Percentiles rank a stretch among this genome's conserved stretches.
Evolutionary conservation across 371 early-diverging fungal species (phyloP).

Genomic region (Batkoa obscura): DNA sequence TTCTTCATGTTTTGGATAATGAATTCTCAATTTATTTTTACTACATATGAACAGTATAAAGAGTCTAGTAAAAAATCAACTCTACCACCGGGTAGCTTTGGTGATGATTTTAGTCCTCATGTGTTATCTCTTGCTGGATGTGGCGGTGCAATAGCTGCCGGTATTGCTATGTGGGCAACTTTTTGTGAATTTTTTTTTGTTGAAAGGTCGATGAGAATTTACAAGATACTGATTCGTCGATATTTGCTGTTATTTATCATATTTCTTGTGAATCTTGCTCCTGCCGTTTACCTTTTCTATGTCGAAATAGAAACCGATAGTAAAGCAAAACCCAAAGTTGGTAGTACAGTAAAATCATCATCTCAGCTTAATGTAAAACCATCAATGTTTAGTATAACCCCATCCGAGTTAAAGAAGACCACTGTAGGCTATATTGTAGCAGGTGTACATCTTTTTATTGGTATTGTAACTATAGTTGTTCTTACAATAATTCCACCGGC

Average conservation of each 20-base stretch:
- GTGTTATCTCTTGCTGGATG: neutral
- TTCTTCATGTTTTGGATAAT: constrained; percentile 68
- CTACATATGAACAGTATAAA: constrained; percentile 15
- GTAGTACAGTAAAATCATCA: neutral
- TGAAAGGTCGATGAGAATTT: constrained; percentile 33
- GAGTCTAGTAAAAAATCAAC: constrained; percentile 20
- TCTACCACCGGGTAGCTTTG: constrained; percentile 18
- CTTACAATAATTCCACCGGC: constrained; percentile 49
- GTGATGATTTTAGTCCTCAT: constrained; percentile 40
- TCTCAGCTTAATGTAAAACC: neutral
- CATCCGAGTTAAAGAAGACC: neutral
- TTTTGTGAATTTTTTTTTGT: constrained; percentile 50
- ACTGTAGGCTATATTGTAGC: constrained; percentile 31
- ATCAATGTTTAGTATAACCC: neutral
- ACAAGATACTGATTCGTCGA: constrained; percentile 34
- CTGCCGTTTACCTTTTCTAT: constrained; percentile 14
- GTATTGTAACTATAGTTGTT: constrained; percentile 37
- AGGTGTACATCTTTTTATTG: constrained; percentile 22
- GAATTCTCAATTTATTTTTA: constrained; percentile 46
- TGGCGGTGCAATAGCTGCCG: constrained; percentile 51
- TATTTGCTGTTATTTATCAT: constrained; percentile 34
- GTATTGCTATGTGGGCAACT: constrained; percentile 42
- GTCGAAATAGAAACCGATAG: neutral
- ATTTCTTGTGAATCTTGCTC: constrained; percentile 39
- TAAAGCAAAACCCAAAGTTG: neutral